A percentile compares a stretch with the other conserved stretches of the same genome.
These are phyloP conservation scores for Sphenostylis stenocarpa DNA, from an alignment of 306 rosid species.

Conservation along the genomic window DNA sequence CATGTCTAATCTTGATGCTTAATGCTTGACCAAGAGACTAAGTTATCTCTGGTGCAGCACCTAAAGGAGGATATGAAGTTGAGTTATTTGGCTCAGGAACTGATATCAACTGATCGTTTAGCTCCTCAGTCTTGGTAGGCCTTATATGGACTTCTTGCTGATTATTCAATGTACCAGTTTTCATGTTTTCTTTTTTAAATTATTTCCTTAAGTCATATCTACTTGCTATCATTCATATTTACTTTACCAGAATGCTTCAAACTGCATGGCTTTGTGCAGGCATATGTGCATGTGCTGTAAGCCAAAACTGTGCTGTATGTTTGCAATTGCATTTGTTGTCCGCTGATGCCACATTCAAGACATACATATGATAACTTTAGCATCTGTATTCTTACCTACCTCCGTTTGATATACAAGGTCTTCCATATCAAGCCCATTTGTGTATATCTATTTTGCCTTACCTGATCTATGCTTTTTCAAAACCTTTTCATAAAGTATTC, in stretches of 20 bases:
- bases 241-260: slow-evolving; percentile 5
- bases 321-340: slow-evolving; percentile 16
- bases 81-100: slow-evolving; percentile 93
- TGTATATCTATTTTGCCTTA: neutral
- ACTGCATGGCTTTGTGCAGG: neutral
- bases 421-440: neutral
- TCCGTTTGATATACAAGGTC: slow-evolving; percentile 6
- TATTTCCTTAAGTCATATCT: neutral
- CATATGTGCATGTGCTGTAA: neutral
- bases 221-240: neutral
- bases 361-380: neutral
- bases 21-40: slow-evolving; percentile 33
- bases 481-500: neutral
- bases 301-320: neutral
- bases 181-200: neutral
- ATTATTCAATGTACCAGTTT: slow-evolving; percentile 13
- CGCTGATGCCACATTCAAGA: slow-evolving; percentile 7
- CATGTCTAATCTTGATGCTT: slow-evolving; percentile 13
- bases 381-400: neutral
- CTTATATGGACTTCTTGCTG: slow-evolving; percentile 41
- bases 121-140: slow-evolving; percentile 96
- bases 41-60: slow-evolving; percentile 67
- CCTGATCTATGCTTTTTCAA: slow-evolving; percentile 1
- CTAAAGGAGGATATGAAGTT: slow-evolving; percentile 97
- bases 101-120: slow-evolving; percentile 86